Base-by-base conservation (phyloP, 2,329 filamentous ascomycete species). In the Waltergamsia citrina region DNA sequence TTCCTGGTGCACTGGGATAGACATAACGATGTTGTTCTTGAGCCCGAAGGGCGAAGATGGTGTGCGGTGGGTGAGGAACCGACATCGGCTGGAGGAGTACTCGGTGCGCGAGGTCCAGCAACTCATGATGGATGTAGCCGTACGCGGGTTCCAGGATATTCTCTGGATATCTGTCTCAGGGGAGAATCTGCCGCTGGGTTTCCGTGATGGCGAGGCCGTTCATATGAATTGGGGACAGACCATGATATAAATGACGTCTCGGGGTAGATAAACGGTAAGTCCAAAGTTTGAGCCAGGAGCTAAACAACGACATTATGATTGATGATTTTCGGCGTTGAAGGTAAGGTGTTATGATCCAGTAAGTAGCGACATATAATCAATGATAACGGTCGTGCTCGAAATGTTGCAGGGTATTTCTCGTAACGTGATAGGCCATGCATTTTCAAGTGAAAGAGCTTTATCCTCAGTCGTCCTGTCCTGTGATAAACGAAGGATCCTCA, bases 401-500 rank as follows among this genome's bases (percentile, higher is more conserved):
- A n/a, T n/a, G n/a, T n/a, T n/a, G n/a, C n/a, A n/a, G n/a, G n/a
- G n/a, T n/a, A n/a, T n/a, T n/a, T n/a, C n/a, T n/a, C n/a, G n/a
- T n/a, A n/a, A n/a, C n/a, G n/a, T n/a, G n/a, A n/a, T n/a, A n/a
- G n/a, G n/a, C n/a, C n/a, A n/a, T n/a, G n/a, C 15, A 16, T 29
- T 8, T 10, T 29, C 28, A 4, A 17, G 11, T 12, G 11, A 29
- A 3, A 29, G 10, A 29, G n/a, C 28, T 4, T 29, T 4, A n/a
- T n/a, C n/a, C n/a, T 16, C 29, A 11, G 11, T 16, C 6, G 3
- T 16, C 11, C 11, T 16, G 24, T 14, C 24, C 11, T 26, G 24
- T 5, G 11, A 30, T 32, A 22, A 15, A n/a, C 24, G 14, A 12
- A n/a, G 21, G n/a, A 9, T 20, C 15, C 28, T 69, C 58, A 77